phyloP scores from a whole-genome alignment of 768 basidiomycete genomes.

The Leccinum broughii region DNA sequence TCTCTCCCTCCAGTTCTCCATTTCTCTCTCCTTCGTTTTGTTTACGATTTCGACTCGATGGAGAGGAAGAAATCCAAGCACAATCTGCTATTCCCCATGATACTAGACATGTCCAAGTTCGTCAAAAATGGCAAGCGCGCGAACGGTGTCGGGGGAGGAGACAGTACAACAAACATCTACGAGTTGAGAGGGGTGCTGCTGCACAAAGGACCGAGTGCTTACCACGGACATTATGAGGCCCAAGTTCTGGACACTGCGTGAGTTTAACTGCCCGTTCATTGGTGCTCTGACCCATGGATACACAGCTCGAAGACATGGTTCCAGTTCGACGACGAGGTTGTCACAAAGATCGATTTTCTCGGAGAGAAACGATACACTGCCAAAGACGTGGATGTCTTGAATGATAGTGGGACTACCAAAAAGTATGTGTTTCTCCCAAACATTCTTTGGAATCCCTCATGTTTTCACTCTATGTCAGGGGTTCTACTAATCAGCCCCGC shows the following conservation, averaged over 20 bases:
- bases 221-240: conserved; percentile 88
- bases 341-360: conserved; percentile 60
- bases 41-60: conserved; percentile 76
- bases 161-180: conserved; percentile 49
- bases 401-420: conserved; percentile 23
- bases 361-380: conserved; percentile 43
- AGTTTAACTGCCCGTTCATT: conserved; percentile 22
- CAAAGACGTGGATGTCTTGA: conserved; percentile 33
- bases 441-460: background rate
- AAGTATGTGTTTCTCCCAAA: conserved; percentile 26
- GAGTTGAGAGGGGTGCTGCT: conserved; percentile 82
- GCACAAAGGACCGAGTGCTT: conserved; percentile 91
- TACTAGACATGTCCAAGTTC: conserved; percentile 72
- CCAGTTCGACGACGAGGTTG: conserved; percentile 89
- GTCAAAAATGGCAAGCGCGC: conserved; percentile 36
- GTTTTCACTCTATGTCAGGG: conserved; percentile 17
- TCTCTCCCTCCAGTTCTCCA: conserved; percentile 85
- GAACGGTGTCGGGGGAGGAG: conserved; percentile 15
- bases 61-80: conserved; percentile 89
- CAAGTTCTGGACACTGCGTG: conserved; percentile 76
- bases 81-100: conserved; percentile 71
- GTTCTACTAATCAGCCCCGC: conserved; percentile 31
- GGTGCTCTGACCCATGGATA: conserved; percentile 6
- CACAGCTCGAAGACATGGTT: conserved; percentile 75
- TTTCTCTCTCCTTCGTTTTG: conserved; percentile 91